Evolutionary conservation across 2,329 filamentous ascomycete genomes (phyloP).

Genomic region (Penicillium polonicum): DNA sequence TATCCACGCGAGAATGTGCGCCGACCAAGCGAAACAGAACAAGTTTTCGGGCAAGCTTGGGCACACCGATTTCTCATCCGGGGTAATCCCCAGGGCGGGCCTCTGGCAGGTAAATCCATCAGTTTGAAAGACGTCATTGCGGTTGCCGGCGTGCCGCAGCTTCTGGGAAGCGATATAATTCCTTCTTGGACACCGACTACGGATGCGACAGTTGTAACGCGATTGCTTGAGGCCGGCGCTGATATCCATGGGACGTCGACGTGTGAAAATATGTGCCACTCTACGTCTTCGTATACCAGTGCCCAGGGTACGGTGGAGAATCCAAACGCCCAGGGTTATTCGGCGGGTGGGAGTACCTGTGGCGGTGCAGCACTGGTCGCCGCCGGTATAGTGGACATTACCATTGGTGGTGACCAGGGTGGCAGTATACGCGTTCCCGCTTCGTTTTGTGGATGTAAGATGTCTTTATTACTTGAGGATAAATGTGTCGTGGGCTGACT

Average conservation of each 20-base stretch:
- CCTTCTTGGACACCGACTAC: conserved; percentile 52
- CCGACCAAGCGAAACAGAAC: conserved; percentile 41
- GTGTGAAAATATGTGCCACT: conserved; percentile 55
- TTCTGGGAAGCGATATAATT: conserved; percentile 54
- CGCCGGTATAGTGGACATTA: conserved; percentile 29
- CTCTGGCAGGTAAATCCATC: conserved; percentile 47
- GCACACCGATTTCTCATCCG: conserved; percentile 52
- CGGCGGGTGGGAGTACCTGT: conserved; percentile 31
- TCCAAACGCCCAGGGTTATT: conserved; percentile 30
- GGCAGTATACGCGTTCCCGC: conserved; percentile 39
- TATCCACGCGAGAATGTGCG: conserved; percentile 50
- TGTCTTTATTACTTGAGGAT: not conserved
- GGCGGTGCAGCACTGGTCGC: conserved; percentile 31
- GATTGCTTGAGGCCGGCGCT: conserved; percentile 53
- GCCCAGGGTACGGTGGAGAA: conserved; percentile 32
- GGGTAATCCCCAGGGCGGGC: conserved; percentile 28
- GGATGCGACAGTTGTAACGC: conserved; percentile 55
- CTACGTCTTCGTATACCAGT: conserved; percentile 31
- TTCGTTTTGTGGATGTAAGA: conserved; percentile 44
- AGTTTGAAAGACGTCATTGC: conserved; percentile 58
- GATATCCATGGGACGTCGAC: conserved; percentile 52
- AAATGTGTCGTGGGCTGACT: not conserved
- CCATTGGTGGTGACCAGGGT: conserved; percentile 36
- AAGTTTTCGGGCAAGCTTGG: conserved; percentile 53
- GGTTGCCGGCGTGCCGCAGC: conserved; percentile 55